Evolutionary conservation across 2,329 filamentous ascomycete genomes (phyloP).

Genomic region (Madurella mycetomatis): DNA sequence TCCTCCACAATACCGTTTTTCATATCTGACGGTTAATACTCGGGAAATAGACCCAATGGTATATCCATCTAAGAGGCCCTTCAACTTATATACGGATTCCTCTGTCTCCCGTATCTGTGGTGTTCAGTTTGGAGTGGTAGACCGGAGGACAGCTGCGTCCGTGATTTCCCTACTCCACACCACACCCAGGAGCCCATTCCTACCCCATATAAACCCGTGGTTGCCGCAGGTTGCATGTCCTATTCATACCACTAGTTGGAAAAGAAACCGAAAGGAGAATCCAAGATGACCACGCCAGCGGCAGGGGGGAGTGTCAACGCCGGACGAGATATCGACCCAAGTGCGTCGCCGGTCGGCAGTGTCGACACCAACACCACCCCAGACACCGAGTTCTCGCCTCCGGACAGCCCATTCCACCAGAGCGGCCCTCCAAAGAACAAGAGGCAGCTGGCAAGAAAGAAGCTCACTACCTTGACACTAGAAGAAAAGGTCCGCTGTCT

Average conservation of each 20-base stretch:
- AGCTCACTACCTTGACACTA: conserved; percentile 48
- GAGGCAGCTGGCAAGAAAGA: conserved; percentile 42
- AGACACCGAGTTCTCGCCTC: conserved; percentile 46
- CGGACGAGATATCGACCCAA: conserved; percentile 33
- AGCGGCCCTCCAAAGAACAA: conserved; percentile 34
- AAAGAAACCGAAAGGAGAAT: not conserved
- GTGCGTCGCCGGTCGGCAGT: conserved; percentile 34
- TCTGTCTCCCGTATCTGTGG: conserved; percentile 6
- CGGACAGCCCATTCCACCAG: conserved; percentile 39
- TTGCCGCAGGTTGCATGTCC: not conserved
- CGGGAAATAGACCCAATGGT: conserved; percentile 19
- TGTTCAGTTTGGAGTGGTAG: not conserved
- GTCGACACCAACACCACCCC: conserved; percentile 42
- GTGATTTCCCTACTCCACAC: conserved; percentile 2
- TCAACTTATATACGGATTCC: conserved; percentile 18
- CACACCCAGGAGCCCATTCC: not conserved
- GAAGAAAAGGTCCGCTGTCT: conserved; percentile 50
- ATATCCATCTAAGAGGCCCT: not conserved
- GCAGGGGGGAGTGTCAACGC: conserved; percentile 29
- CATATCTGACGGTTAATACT: conserved; percentile 30
- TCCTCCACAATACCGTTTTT: conserved; percentile 15
- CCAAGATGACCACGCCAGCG: conserved; percentile 22
- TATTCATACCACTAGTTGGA: not conserved
- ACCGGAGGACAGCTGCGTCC: conserved; percentile 12
- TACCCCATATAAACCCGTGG: not conserved